Conservation (phyloP, 306 rosid genomes). For the Trifolium dubium region DNA sequence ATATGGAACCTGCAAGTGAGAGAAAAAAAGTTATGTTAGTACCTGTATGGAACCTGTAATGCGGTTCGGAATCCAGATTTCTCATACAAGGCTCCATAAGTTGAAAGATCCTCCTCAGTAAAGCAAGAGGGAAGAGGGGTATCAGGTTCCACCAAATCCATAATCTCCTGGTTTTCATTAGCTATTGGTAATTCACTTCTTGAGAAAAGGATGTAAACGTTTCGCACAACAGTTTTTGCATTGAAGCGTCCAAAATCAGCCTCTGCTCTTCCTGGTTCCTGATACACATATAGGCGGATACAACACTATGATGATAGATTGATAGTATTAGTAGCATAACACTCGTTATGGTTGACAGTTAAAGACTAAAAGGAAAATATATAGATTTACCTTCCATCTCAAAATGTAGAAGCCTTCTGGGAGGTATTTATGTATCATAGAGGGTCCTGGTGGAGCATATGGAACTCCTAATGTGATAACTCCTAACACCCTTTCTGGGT, state of each 20-base stretch:
- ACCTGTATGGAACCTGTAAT: slow-evolving; percentile 80
- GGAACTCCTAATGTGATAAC: slow-evolving; percentile 77
- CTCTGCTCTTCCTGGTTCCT: slow-evolving; percentile 84
- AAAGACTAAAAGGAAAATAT: not conserved
- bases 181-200: slow-evolving; percentile 74
- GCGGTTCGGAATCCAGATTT: slow-evolving; percentile 78
- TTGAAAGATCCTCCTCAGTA: slow-evolving; percentile 69
- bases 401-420: slow-evolving; percentile 82
- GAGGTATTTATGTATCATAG: slow-evolving; percentile 25
- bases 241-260: slow-evolving; percentile 78
- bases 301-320: slow-evolving; percentile 19
- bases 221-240: slow-evolving; percentile 66
- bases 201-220: slow-evolving; percentile 75
- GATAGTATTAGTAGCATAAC: no score
- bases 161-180: slow-evolving; percentile 69
- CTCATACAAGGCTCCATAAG: slow-evolving; percentile 68
- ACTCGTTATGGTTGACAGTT: not conserved
- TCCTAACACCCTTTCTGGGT: slow-evolving; percentile 72
- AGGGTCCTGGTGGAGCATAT: slow-evolving; percentile 53
- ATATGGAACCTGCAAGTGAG: not conserved
- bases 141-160: slow-evolving; percentile 83
- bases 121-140: slow-evolving; percentile 82
- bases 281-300: not conserved
- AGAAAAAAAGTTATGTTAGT: slow-evolving; percentile 12
- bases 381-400: slow-evolving; percentile 63